Evolutionary conservation across 345 rosid genomes (phyloP), one percentile per base, ranked within the genome.

Genomic region (Citrus reticulata): DNA sequence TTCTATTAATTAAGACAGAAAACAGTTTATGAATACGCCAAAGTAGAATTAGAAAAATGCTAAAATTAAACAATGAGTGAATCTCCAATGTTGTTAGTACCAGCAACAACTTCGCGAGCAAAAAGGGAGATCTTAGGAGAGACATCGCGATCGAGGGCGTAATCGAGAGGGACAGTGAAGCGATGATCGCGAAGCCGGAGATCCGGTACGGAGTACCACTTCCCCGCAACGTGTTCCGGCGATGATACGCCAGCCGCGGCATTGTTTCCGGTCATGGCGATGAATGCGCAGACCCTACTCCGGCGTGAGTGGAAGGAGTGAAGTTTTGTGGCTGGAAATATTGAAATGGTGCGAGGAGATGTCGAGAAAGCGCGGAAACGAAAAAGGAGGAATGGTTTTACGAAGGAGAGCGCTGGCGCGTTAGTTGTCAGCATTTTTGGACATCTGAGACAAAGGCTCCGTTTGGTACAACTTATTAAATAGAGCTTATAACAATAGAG

Each of bases 121-220:
- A 93, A 93, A 77, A 92, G 68, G 14, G 95, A 83, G 77, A 95
- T 91, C 82, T 80, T 90, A 30, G 87, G 86, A 70, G 89, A 88
- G 75, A 68, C 70, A 68, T 58, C 74, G 32, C 70, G 79, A 75
- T 80, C 59, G 25, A 74, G 46, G 10, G 92, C 83, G 79, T 95
- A 90, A 84, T 93, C 96, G 34, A 95, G 89, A 77, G 98, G 99
- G 16, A 91, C 93, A 62, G 82, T 57, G 86, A 95, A 92, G 32
- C 87, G 91, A 73, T 93, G 99, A 74, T 95, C 89, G 16, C 97
- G 97, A 40, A 93, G 88, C 32, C 93, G 93, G 72, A 93, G 96
- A 78, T 90, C 97, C 60, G 96, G 98, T 20, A 89, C 94, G 0
- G 98, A 90, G 75, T 79, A 90, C 97, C 97, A 95, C 9, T 72